phyloP scores from a whole-genome alignment of 177 flowering plant species.

The Vitis hybrid region DNA sequence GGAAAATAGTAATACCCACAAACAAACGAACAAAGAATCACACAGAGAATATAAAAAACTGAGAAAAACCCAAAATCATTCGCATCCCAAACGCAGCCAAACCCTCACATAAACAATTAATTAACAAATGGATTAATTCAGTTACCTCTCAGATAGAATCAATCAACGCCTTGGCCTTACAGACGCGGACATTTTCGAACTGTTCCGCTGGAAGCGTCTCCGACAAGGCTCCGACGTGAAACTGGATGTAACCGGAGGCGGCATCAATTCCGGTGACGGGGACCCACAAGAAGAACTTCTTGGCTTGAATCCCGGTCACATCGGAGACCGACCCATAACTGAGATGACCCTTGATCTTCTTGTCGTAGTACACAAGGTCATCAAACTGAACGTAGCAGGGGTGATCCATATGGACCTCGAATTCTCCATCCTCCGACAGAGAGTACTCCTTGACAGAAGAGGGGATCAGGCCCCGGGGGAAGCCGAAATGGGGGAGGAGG shows the following conservation, averaged over 20 bases:
- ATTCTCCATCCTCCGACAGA: constrained; percentile 40
- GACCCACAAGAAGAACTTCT: constrained; percentile 68
- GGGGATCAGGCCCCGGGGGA: constrained; percentile 67
- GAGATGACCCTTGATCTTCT: constrained; percentile 39
- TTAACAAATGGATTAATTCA: too few relatives aligned
- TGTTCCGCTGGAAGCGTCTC: constrained; percentile 47
- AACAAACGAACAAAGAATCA: too few relatives aligned
- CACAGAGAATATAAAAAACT: neutral
- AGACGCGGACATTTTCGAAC: constrained; percentile 50
- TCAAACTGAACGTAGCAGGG: constrained; percentile 63
- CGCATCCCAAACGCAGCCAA: too few relatives aligned
- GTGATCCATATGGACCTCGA: constrained; percentile 37
- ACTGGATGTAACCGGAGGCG: constrained; percentile 35
- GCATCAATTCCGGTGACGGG: constrained; percentile 50
- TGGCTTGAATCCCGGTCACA: constrained; percentile 71
- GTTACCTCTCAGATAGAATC: too few relatives aligned
- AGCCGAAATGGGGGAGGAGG: constrained; percentile 49
- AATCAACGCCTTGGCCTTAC: constrained; percentile 34
- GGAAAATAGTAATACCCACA: too few relatives aligned
- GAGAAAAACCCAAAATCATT: too few relatives aligned
- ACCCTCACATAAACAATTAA: too few relatives aligned
- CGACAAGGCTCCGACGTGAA: constrained; percentile 60
- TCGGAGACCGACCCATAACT: constrained; percentile 46
- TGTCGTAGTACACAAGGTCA: constrained; percentile 46
- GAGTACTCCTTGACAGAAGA: constrained; percentile 47